Evolutionary conservation across 768 basidiomycete species (phyloP).

Genomic region (Hortiboletus campestris): DNA sequence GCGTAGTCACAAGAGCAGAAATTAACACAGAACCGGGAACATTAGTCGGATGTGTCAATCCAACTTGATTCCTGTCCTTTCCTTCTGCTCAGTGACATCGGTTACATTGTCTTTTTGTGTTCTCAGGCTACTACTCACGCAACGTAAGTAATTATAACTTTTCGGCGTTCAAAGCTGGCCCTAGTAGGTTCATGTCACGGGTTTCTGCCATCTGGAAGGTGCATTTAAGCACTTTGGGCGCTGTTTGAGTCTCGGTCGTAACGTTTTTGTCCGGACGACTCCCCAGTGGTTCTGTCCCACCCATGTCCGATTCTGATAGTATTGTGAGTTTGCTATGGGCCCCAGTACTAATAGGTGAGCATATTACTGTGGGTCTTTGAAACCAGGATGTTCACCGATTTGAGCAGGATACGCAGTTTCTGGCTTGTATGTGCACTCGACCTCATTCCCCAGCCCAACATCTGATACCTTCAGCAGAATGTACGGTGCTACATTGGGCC

Average conservation of each 20-base stretch:
- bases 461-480: background rate
- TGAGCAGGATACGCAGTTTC: conserved; percentile 3
- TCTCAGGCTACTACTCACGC: too few species aligned
- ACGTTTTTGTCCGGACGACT: background rate
- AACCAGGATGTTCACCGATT: background rate
- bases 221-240: background rate
- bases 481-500: conserved; percentile 15
- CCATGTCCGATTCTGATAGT: background rate
- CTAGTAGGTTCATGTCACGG: too few species aligned
- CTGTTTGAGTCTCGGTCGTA: background rate
- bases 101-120: too few species aligned
- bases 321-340: background rate
- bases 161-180: too few species aligned
- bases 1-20: too few species aligned
- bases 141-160: too few species aligned
- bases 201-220: too few species aligned
- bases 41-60: too few species aligned
- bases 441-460: background rate
- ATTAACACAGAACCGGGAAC: too few species aligned
- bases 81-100: too few species aligned
- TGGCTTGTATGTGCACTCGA: background rate
- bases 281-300: background rate
- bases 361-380: background rate
- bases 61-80: too few species aligned
- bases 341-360: conserved; percentile 6